phyloP scores from a whole-genome alignment of 1,284 basidiomycete genomes.

The Caloboletus firmus region DNA sequence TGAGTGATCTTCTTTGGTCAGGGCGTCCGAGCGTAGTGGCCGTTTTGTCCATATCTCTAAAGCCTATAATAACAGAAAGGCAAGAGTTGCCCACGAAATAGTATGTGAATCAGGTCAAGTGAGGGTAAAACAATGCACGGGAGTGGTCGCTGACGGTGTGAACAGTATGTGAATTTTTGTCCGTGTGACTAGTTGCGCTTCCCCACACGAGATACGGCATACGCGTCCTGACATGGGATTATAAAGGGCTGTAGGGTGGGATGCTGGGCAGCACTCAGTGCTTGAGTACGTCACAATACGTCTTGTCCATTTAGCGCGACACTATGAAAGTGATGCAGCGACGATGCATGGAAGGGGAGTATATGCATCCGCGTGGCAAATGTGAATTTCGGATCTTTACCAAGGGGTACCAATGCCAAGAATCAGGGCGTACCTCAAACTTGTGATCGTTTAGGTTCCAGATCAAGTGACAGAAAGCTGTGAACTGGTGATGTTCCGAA shows the following conservation, averaged over 20 bases:
- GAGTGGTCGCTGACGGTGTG: not conserved
- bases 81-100: not conserved
- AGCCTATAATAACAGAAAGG: conserved; percentile 8
- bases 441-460: not conserved
- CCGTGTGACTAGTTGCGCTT: not conserved
- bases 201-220: not conserved
- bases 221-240: not conserved
- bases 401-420: too few species aligned
- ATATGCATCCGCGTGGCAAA: too few species aligned
- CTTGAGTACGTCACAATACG: not conserved
- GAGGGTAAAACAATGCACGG: not conserved
- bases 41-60: conserved; percentile 4
- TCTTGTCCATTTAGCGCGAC: too few species aligned
- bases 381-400: not conserved
- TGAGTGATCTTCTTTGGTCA: not conserved
- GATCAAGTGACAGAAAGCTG: not conserved
- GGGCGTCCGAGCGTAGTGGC: not conserved
- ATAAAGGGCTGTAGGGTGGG: not conserved
- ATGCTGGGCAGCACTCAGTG: not conserved
- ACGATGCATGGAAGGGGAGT: not conserved
- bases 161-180: not conserved
- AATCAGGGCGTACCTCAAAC: not conserved
- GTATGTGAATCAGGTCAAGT: not conserved
- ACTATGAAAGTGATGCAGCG: not conserved
- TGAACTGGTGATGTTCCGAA: not conserved